Evolutionary conservation across 371 early-diverging fungal genomes (phyloP), one percentile per base, ranked within the genome.

Genomic region (Apophysomyces trapeziformis): DNA sequence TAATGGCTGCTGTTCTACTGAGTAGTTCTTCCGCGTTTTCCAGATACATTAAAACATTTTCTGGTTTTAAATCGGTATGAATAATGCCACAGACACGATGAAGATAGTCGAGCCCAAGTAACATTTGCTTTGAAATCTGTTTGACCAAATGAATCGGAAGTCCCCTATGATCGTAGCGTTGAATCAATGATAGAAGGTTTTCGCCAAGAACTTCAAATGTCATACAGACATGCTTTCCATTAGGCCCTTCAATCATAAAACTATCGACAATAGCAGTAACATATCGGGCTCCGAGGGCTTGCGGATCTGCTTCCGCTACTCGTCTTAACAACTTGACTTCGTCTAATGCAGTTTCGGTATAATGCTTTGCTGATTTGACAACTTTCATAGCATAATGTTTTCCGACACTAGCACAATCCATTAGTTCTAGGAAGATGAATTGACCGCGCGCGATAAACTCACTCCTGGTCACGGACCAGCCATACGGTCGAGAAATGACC

Each of bases 401-500:
- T 44, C 89, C 81, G 38, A 75, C 77, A 45, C 90, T 87, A 74
- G 63, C 12, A 50, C 35, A 12, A 41, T 6, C 43, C 37, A 14
- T 26, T 14, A 58, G 41, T 59, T n/a, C 43, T 26, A 26, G 32
- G 32, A 26, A 67, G 12, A 18, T 18, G 37, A 14, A 12, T 44
- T 44, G 21, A 36, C 32, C 32, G 13, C 12, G 26, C 9, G 3
- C 7, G 16, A 8, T 37, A 57, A 38, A 64, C 86, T 69, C 85
- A 89, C 89, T 72, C 80, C 64, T 80, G 79, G 75, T 98, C 97
- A 63, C 85, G 82, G 14, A 93, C 90, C 64, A 99, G 87, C 98
- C 98, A 98, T n/a, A 99, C 99, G 0, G 98, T 98, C 1, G 96
- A 96, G 70, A 99, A 99, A 70, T 99, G 99, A 12, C 99, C 99